Evolutionary conservation across 2,329 filamentous ascomycete species (phyloP), one percentile per base, ranked within the genome.

Genomic region (Chaetomiaceae sp.): DNA sequence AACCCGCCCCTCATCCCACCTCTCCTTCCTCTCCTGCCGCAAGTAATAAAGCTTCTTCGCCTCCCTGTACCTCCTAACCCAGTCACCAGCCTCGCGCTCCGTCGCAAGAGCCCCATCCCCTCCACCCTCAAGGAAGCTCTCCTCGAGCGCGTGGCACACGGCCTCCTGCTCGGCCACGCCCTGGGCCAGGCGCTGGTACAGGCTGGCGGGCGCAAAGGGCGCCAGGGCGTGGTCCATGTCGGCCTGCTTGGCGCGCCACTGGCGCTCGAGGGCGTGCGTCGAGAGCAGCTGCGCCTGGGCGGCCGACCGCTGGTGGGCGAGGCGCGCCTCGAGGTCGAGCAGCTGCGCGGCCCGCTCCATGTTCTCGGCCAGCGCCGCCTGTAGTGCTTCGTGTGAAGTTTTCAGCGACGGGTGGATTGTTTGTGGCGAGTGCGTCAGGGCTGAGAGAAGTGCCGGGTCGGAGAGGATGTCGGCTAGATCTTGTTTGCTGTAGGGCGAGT

Each of bases 1-100:
- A 31, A 97, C 92, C 61, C 92, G 79, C 22, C 92, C 91, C 71
- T 97, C 92, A 68, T 97, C 94, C 94, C 94, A 97, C 63, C 94
- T 80, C 64, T 91, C 88, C 70, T 91, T 95, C 61, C 89, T 82
- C 74, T 97, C 94, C 65, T 86, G 84, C 54, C 94, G 79, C 50
- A 91, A 75, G 65, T 94, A 95, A 57, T 86, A 85, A 53, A 87
- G 74, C 62, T 88, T 87, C 66, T 85, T 88, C 9, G 88, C 88
- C 62, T 92, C 91, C 61, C 90, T 79, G 59, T 95, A 88, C 63
- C 87, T 75, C 64, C 85, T 80, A 19, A 96, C 82, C 84, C 94
- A 97, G 56, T 97, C 92, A 2, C 79, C 76, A 23, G 88, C 84
- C 71, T 97, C 94, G 65, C 89, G 82, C 72, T 96, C 91, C 22